Evolutionary conservation across 768 basidiomycete genomes (phyloP).

Genomic region (Exidia glandulosa): DNA sequence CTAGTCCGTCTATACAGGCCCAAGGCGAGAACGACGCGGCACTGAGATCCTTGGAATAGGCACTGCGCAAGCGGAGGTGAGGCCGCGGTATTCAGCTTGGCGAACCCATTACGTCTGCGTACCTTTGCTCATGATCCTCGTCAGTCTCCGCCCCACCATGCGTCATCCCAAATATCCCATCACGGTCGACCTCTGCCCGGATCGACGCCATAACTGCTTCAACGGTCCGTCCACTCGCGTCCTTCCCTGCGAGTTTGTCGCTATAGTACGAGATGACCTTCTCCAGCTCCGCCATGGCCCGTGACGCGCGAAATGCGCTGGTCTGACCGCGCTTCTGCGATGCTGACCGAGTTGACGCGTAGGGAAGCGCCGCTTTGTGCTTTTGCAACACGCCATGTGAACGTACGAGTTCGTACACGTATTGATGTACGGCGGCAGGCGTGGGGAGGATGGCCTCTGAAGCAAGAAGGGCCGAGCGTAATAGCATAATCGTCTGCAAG

Average conservation of each 20-base stretch:
- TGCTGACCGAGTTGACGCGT: slow-evolving; percentile 24
- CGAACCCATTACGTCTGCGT: slow-evolving; percentile 16
- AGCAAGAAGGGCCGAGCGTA: slow-evolving; percentile 40
- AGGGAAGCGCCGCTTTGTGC: slow-evolving; percentile 31
- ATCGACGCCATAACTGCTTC: slow-evolving; percentile 46
- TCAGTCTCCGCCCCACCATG: slow-evolving; percentile 24
- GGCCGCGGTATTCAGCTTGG: too few species aligned
- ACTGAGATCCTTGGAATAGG: slow-evolving; percentile 35
- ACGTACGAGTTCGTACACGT: slow-evolving; percentile 62
- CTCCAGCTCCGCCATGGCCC: neutral
- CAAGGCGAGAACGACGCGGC: slow-evolving; percentile 39
- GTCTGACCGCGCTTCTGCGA: slow-evolving; percentile 21
- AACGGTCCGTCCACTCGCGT: slow-evolving; percentile 35
- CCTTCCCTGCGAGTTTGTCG: slow-evolving; percentile 5
- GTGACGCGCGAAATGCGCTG: slow-evolving; percentile 12
- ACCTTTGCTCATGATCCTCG: slow-evolving; percentile 17
- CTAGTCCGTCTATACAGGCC: slow-evolving; percentile 44
- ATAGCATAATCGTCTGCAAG: slow-evolving; percentile 37
- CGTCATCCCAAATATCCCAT: slow-evolving; percentile 30
- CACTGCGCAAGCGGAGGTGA: slow-evolving; percentile 20
- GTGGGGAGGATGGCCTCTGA: slow-evolving; percentile 45
- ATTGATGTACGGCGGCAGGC: slow-evolving; percentile 43
- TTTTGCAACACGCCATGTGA: slow-evolving; percentile 38
- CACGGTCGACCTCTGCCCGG: slow-evolving; percentile 47
- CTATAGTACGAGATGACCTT: neutral